Conservation (phyloP, 2,329 filamentous ascomycete genomes). For the Claviceps monticola region DNA sequence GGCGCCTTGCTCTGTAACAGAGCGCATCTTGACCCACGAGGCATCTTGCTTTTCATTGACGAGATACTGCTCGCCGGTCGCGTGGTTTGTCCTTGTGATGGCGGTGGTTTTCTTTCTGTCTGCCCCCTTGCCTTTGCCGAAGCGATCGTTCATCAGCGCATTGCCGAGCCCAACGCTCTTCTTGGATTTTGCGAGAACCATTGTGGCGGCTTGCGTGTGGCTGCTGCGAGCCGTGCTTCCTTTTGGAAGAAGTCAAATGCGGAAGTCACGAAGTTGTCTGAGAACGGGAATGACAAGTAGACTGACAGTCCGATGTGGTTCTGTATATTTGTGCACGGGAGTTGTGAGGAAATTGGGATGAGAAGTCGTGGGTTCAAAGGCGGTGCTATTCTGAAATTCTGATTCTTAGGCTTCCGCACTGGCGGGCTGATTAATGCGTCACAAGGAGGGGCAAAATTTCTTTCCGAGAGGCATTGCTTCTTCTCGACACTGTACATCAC, state of each 20-base stretch:
- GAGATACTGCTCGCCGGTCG: conserved; percentile 79
- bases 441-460: conserved; percentile 37
- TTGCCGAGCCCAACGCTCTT: conserved; percentile 91
- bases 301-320: not conserved
- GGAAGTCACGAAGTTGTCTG: not conserved
- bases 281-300: not conserved
- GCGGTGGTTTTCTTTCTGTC: conserved; percentile 58
- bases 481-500: conserved; percentile 16
- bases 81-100: conserved; percentile 57
- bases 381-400: not conserved
- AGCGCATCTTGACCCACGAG: conserved; percentile 98
- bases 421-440: conserved; percentile 24
- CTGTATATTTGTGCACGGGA: not conserved
- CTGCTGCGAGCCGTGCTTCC: not conserved
- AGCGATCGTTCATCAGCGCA: conserved; percentile 96
- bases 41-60: conserved; percentile 85
- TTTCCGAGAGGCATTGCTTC: conserved; percentile 7
- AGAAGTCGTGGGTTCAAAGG: not conserved
- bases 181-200: conserved; percentile 74
- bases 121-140: conserved; percentile 79
- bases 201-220: conserved; percentile 20
- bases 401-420: not conserved
- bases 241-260: not conserved
- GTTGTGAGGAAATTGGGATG: not conserved
- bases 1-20: conserved; percentile 90